Evolutionary conservation across 495 filamentous ascomycete species (phyloP).

Genomic region (Trichodelitschia bisporula): DNA sequence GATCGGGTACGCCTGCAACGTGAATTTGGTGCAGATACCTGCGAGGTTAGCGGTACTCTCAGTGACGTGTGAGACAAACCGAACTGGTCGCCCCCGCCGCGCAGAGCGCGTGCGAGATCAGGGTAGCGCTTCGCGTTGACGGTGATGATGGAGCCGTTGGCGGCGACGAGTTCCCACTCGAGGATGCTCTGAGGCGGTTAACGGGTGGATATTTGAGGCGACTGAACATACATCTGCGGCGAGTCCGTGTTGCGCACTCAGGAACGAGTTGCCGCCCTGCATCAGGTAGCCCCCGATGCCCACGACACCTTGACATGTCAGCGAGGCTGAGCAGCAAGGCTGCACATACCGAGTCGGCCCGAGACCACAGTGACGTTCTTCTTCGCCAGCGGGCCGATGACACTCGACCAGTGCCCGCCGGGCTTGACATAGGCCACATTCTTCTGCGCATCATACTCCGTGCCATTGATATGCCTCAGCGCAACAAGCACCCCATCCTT

Average conservation of each 20-base stretch:
- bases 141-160: constrained; percentile 1
- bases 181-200: not conserved
- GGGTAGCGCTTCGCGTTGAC: not conserved
- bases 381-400: not conserved
- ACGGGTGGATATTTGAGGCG: no score
- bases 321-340: not conserved
- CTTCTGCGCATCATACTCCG: not conserved
- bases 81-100: not conserved
- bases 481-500: not conserved
- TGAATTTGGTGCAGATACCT: not conserved
- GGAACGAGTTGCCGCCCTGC: not conserved
- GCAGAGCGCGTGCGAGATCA: not conserved
- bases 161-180: not conserved
- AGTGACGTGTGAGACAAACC: not conserved
- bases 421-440: not conserved
- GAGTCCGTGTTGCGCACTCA: not conserved
- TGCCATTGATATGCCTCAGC: not conserved
- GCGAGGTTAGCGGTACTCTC: not conserved
- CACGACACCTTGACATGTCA: not conserved
- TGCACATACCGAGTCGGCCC: not conserved
- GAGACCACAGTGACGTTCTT: not conserved
- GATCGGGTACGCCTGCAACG: not conserved
- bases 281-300: not conserved
- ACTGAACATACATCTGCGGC: not conserved
- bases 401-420: not conserved